A percentile compares a stretch with the other conserved stretches of the same genome.
These are phyloP conservation scores for Berberis thunbergii DNA, from an alignment of 164 flowering plant genomes.

Conservation along the genomic window DNA sequence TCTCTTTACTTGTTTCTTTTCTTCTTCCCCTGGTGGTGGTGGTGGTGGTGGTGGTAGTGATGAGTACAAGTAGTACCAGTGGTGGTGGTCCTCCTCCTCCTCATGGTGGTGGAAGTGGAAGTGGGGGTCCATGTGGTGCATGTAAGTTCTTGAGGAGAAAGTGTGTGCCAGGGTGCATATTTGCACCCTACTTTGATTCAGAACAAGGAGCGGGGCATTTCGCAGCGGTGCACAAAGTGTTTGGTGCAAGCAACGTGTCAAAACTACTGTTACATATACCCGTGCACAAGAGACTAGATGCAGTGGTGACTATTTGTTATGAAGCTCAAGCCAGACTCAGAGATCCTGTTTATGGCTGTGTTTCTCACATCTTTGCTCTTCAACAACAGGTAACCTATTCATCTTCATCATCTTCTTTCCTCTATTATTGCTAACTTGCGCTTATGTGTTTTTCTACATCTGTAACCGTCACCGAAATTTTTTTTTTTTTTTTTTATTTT, in stretches of 20 bases:
- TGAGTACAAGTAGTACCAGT: conserved; percentile 34
- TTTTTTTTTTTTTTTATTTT: not conserved
- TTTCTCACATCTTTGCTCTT: conserved; percentile 76
- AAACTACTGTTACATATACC: conserved; percentile 79
- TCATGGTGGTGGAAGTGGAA: conserved; percentile 17
- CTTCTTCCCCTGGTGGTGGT: too few relatives aligned
- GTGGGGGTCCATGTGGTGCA: conserved; percentile 90
- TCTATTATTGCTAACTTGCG: not conserved
- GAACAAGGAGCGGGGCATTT: conserved; percentile 93
- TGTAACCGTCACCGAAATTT: not conserved
- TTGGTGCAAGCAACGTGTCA: conserved; percentile 93
- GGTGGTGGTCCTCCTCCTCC: conserved; percentile 2
- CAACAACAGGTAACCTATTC: conserved; percentile 69
- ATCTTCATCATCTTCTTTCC: not conserved
- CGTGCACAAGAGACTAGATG: conserved; percentile 64
- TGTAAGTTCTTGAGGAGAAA: conserved; percentile 90
- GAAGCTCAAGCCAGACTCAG: conserved; percentile 90
- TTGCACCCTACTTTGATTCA: conserved; percentile 90
- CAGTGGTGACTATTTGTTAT: conserved; percentile 81
- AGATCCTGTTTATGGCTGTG: conserved; percentile 92
- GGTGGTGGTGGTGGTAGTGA: conserved; percentile 10
- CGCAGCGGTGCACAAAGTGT: conserved; percentile 95
- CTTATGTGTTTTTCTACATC: not conserved
- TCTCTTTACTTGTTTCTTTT: not conserved
- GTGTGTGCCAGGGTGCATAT: conserved; percentile 79